phyloP scores from a whole-genome alignment of 164 flowering plant genomes.

The Annona squamosa region DNA sequence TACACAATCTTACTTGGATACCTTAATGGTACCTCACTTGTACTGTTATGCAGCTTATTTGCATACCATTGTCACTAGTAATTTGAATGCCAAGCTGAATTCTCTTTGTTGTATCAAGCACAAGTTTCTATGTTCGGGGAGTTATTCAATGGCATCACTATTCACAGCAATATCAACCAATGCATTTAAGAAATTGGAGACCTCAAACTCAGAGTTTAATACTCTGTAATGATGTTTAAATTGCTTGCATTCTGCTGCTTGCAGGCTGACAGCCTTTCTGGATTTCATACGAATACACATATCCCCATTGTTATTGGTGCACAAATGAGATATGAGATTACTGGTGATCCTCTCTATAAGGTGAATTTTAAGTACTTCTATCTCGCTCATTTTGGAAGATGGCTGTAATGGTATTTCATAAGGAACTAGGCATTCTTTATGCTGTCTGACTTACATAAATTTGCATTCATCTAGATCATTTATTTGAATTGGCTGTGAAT shows the following conservation, averaged over 20 bases:
- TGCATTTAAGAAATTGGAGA: too few species aligned
- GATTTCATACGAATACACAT: slow-evolving; percentile 86
- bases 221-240: not conserved
- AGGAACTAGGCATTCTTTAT: not conserved
- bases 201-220: too few species aligned
- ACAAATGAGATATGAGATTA: slow-evolving; percentile 90
- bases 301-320: slow-evolving; percentile 88
- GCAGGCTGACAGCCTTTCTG: slow-evolving; percentile 79
- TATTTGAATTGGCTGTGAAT: not conserved
- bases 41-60: too few species aligned
- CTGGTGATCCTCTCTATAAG: slow-evolving; percentile 84
- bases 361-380: slow-evolving; percentile 25
- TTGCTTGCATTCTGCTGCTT: slow-evolving; percentile 3
- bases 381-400: not conserved
- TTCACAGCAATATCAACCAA: not conserved
- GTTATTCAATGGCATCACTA: not conserved
- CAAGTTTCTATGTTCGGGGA: not conserved
- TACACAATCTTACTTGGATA: too few species aligned
- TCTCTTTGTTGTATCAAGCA: not conserved
- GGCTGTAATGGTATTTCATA: not conserved
- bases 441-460: not conserved
- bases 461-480: not conserved
- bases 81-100: not conserved
- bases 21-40: too few species aligned
- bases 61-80: too few species aligned